Base-by-base conservation (phyloP, 257 asterid genomes). In the Solanum lycopersicoides region DNA sequence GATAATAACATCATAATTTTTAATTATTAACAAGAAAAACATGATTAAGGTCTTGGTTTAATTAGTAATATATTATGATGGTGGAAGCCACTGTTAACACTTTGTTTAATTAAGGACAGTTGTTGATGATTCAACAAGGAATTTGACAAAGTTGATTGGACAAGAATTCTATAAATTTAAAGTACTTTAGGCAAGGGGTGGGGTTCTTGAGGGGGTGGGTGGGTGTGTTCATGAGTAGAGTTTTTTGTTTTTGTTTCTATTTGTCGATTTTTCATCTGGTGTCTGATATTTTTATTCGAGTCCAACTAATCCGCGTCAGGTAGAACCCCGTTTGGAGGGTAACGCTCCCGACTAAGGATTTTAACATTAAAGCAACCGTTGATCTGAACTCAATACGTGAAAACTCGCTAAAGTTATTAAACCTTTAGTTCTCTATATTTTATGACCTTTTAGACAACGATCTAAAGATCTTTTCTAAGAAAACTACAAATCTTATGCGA, bases 1-100 rank as follows among this genome's bases (percentile, higher is more conserved):
- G 95, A 94, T 94, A 92, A 94, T 91, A 88, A 90, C 68, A 90
- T 83, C 88, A 93, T 93, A 92, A 91, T 91, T 93, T 69, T 93
- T 93, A 93, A 93, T 95, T 94, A 96, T 92, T 89, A 92, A 92
- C 88, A 87, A 93, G 88, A 87, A 89, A 92, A 89, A 82, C 90
- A 93, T 93, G 93, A 95, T 93, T 93, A 89, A 87, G 90, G 92
- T 85, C 92, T 68, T 87, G 28, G 28, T 73, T 37, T 83, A 83
- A 74, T 88, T 73, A 32, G n/a, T 34, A 37, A 93, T 88, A 88
- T 8, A 80, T 79, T 79, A 28, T 82, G 82, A 88, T 88, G 93
- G 95, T 95, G 97, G 95, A 93, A 92, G 88, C 93, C 95, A 94
- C 89, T 91, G 7, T 30, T 3, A 73, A 5, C 87, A 86, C 83